These are phyloP conservation scores for Penicillium frequentans DNA, from an alignment of 2,329 filamentous ascomycete genomes.

Conservation along the genomic window DNA sequence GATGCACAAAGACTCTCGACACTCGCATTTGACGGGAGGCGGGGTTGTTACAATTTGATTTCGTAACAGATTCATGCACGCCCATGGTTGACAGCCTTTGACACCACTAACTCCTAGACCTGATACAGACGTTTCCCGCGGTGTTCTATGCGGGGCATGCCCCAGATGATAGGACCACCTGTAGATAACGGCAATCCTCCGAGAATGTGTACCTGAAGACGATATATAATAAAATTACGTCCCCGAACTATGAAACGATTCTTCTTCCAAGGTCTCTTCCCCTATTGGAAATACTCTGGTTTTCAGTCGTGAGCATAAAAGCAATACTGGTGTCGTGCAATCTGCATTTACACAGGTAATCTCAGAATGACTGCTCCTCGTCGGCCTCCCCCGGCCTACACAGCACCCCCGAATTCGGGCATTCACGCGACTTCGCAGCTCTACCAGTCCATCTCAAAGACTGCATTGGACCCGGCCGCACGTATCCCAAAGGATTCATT, in stretches of 20 bases:
- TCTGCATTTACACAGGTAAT: neutral
- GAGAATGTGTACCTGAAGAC: neutral
- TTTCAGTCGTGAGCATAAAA: neutral
- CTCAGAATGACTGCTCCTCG: conserved; percentile 28
- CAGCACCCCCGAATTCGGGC: conserved; percentile 34
- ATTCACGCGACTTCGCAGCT: conserved; percentile 37
- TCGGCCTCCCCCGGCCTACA: conserved; percentile 41
- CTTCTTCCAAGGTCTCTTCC: no score
- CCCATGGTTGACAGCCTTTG: neutral
- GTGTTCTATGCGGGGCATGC: neutral
- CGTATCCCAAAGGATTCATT: conserved; percentile 49
- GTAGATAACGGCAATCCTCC: neutral
- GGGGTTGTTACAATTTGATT: neutral
- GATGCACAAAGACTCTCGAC: neutral
- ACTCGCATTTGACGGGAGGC: neutral
- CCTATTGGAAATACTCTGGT: neutral
- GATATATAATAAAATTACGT: neutral
- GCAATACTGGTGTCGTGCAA: neutral
- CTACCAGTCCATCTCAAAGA: conserved; percentile 39
- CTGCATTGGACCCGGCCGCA: conserved; percentile 29
- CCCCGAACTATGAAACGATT: neutral
- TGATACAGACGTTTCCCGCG: neutral
- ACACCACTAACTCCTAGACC: neutral
- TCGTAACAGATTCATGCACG: neutral
- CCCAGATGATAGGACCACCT: neutral